phyloP scores from a whole-genome alignment of 2,329 filamentous ascomycete genomes.

The Diplodia seriata region DNA sequence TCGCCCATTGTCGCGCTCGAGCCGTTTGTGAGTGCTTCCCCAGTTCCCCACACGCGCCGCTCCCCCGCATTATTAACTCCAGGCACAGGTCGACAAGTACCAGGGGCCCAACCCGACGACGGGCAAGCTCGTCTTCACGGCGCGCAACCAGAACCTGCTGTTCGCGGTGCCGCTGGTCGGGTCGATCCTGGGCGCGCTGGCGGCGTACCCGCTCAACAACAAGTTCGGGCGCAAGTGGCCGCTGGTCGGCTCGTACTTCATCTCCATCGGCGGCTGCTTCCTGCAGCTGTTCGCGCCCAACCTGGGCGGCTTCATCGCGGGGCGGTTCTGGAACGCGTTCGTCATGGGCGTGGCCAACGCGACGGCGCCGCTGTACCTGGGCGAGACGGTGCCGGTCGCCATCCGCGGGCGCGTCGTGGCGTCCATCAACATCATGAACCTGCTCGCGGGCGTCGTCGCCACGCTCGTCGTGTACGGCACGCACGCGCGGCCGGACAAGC shows the following conservation, averaged over 20 bases:
- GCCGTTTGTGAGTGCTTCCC: conserved; percentile 19
- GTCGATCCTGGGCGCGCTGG: conserved; percentile 28
- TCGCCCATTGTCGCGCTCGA: conserved; percentile 27
- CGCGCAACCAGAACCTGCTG: conserved; percentile 26
- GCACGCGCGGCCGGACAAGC: conserved; percentile 67
- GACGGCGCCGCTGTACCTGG: conserved; percentile 64
- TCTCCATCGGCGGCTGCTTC: conserved; percentile 28
- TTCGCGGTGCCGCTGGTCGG: conserved; percentile 29
- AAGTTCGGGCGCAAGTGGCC: conserved; percentile 26
- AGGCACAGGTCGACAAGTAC: conserved; percentile 16
- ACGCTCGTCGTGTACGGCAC: conserved; percentile 80
- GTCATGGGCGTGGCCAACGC: conserved; percentile 27
- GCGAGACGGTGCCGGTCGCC: conserved; percentile 63
- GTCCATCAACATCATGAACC: conserved; percentile 22
- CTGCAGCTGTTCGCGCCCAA: conserved; percentile 26
- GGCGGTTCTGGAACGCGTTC: conserved; percentile 25
- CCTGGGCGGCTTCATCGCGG: conserved; percentile 24
- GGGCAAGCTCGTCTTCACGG: conserved; percentile 21
- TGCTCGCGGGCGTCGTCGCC: conserved; percentile 41
- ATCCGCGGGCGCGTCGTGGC: conserved; percentile 63
- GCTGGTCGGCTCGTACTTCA: conserved; percentile 17
- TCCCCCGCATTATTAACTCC: background rate
- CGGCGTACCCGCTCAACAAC: conserved; percentile 28
- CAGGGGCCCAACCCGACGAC: conserved; percentile 26
- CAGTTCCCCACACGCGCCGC: background rate